A percentile compares a stretch with the other conserved stretches of the same genome.
These are phyloP conservation scores for Lactarius indigo DNA, from an alignment of 768 basidiomycete genomes.

Conservation along the genomic window DNA sequence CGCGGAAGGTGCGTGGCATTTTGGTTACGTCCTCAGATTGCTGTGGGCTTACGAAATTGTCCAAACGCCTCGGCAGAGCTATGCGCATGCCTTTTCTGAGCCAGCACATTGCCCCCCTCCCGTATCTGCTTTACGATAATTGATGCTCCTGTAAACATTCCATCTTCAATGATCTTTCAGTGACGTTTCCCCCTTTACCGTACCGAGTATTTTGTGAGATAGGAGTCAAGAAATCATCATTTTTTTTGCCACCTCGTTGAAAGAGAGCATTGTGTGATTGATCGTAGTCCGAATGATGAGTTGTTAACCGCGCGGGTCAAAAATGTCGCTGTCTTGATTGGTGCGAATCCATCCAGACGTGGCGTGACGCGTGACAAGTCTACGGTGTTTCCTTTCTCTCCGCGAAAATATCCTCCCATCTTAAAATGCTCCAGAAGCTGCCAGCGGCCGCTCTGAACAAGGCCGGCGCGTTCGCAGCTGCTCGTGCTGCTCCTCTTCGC, in stretches of 20 bases:
- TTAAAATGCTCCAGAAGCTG: slow-evolving; percentile 82
- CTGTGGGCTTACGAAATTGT: slow-evolving; percentile 10
- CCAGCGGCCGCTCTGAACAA: slow-evolving; percentile 68
- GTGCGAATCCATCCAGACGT: neutral
- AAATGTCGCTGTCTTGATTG: slow-evolving; percentile 8
- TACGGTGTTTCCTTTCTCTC: slow-evolving; percentile 34
- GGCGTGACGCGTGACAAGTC: slow-evolving; percentile 40
- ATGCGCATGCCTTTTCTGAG: slow-evolving; percentile 68
- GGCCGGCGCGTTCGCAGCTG: slow-evolving; percentile 44
- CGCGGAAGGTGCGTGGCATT: slow-evolving; percentile 55
- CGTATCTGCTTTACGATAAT: neutral
- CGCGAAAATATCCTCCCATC: slow-evolving; percentile 38
- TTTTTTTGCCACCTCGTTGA: neutral
- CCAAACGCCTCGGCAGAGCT: slow-evolving; percentile 45
- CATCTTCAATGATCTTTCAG: neutral
- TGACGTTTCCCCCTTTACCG: neutral
- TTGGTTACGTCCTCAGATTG: neutral
- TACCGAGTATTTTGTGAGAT: neutral
- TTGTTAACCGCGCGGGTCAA: neutral
- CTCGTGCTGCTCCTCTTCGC: slow-evolving; percentile 42
- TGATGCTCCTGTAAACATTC: slow-evolving; percentile 9
- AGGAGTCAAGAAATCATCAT: neutral
- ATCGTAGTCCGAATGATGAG: neutral
- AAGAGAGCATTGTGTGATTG: neutral
- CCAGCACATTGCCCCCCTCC: neutral